Evolutionary conservation across 345 rosid species (phyloP).

Genomic region (Iberis pinnata): DNA sequence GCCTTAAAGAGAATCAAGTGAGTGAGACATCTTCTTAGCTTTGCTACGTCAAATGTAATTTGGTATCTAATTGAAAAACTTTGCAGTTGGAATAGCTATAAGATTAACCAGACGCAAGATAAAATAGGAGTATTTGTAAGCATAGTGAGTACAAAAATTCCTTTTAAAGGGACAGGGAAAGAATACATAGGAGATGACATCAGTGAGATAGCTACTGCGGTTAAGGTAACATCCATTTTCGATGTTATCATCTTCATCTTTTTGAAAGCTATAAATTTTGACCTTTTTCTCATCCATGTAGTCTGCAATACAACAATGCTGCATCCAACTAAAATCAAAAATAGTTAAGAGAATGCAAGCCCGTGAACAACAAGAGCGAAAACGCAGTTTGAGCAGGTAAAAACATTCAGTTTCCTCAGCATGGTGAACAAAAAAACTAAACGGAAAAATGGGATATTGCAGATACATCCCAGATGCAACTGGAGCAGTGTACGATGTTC

Average conservation of each 20-base stretch:
- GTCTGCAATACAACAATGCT: constrained; percentile 92
- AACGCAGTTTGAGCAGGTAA: constrained; percentile 78
- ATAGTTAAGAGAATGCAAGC: constrained; percentile 77
- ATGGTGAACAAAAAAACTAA: not conserved
- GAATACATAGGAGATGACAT: constrained; percentile 97
- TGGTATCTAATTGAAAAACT: constrained; percentile 2
- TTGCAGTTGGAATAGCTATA: constrained; percentile 85
- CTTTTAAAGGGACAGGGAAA: constrained; percentile 95
- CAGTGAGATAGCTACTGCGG: constrained; percentile 84
- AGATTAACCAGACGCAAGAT: constrained; percentile 86
- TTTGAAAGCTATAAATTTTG: constrained; percentile 13
- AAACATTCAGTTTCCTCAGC: not conserved
- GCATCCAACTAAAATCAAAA: constrained; percentile 86
- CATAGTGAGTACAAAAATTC: constrained; percentile 92
- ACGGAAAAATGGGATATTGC: constrained; percentile 4
- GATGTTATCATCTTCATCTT: not conserved
- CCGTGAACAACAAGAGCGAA: constrained; percentile 88
- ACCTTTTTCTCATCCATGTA: constrained; percentile 28
- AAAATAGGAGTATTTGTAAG: constrained; percentile 91
- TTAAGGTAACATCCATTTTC: constrained; percentile 45
- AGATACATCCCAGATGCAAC: constrained; percentile 89
- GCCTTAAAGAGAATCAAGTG: constrained; percentile 90
- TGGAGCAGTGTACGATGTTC: constrained; percentile 62
- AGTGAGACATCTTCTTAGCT: constrained; percentile 38
- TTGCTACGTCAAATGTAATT: no score